Evolutionary conservation across 768 basidiomycete species (phyloP).

Genomic region (Leccinum uliginosum): DNA sequence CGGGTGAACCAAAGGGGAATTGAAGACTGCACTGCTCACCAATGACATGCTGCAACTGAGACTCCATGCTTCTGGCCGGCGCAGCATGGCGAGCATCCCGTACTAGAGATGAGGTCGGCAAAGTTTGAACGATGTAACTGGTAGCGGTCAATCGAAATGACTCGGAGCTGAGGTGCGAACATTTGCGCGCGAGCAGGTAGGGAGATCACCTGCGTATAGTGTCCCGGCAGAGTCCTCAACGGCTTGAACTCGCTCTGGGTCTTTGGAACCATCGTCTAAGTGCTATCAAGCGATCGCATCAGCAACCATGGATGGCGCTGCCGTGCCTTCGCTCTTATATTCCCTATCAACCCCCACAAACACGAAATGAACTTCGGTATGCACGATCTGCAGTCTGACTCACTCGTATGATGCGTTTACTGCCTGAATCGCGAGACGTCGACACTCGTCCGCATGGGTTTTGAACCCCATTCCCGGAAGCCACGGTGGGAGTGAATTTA

Average conservation of each 20-base stretch:
- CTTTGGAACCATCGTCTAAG: not conserved
- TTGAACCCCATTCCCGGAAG: not conserved
- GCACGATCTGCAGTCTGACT: not conserved
- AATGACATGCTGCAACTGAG: too few relatives aligned
- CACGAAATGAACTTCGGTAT: not conserved
- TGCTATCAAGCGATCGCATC: slow-evolving; percentile 5
- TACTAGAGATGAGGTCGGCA: too few relatives aligned
- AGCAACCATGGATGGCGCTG: not conserved
- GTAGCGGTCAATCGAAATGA: too few relatives aligned
- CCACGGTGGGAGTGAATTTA: not conserved
- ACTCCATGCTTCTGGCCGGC: too few relatives aligned
- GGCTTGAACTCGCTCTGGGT: not conserved
- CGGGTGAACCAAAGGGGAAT: too few relatives aligned
- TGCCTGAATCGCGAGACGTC: not conserved
- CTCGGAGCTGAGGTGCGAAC: too few relatives aligned
- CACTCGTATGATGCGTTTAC: not conserved
- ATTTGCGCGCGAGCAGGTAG: too few relatives aligned
- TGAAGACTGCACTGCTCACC: too few relatives aligned
- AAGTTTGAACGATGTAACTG: too few relatives aligned
- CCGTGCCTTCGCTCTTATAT: not conserved
- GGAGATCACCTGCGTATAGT: slow-evolving; percentile 16
- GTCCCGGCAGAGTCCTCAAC: slow-evolving; percentile 1
- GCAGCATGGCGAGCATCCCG: too few relatives aligned
- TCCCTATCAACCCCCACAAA: not conserved
- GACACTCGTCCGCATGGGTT: not conserved